Percentiles rank a stretch among this genome's conserved stretches.
These are phyloP conservation scores for Vitis amurensis DNA, from an alignment of 164 flowering plant species.

Conservation along the genomic window DNA sequence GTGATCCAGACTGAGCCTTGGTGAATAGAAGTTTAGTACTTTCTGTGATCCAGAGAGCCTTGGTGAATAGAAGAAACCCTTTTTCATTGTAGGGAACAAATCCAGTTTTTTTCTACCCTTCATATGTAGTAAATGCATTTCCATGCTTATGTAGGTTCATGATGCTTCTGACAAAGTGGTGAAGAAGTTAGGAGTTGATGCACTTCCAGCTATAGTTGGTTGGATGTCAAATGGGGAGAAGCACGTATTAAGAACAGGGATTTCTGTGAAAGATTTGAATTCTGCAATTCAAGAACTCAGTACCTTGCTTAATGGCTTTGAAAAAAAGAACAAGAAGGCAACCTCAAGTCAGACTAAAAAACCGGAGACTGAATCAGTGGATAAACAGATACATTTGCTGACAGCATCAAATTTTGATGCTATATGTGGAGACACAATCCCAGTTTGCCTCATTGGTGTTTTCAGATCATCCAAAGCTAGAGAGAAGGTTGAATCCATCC, in stretches of 20 bases:
- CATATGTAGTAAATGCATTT: not conserved
- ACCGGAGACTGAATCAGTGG: constrained; percentile 32
- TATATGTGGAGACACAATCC: constrained; percentile 63
- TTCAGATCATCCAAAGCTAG: constrained; percentile 67
- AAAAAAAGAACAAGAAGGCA: constrained; percentile 66
- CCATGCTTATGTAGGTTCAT: constrained; percentile 45
- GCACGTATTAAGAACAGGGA: constrained; percentile 61
- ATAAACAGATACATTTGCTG: constrained; percentile 49
- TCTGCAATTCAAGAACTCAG: constrained; percentile 73
- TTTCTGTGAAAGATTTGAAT: constrained; percentile 73
- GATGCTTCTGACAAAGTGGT: constrained; percentile 63
- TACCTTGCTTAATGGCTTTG: constrained; percentile 58
- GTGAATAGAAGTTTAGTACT: too few species aligned
- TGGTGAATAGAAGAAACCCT: not conserved
- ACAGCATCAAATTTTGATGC: constrained; percentile 52
- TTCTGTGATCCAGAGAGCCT: too few species aligned
- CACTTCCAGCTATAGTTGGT: constrained; percentile 87
- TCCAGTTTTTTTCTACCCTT: not conserved
- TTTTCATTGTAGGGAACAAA: not conserved
- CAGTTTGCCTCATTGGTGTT: constrained; percentile 84
- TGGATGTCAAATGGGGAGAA: constrained; percentile 87
- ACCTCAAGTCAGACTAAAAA: constrained; percentile 37
- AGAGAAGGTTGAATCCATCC: constrained; percentile 62
- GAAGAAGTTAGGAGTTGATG: constrained; percentile 61
- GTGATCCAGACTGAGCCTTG: too few species aligned